Percentiles rank a stretch among this genome's conserved stretches.
These are phyloP conservation scores for Pseudocercospora crystallina DNA, from an alignment of 2,329 filamentous ascomycete species.

Conservation along the genomic window DNA sequence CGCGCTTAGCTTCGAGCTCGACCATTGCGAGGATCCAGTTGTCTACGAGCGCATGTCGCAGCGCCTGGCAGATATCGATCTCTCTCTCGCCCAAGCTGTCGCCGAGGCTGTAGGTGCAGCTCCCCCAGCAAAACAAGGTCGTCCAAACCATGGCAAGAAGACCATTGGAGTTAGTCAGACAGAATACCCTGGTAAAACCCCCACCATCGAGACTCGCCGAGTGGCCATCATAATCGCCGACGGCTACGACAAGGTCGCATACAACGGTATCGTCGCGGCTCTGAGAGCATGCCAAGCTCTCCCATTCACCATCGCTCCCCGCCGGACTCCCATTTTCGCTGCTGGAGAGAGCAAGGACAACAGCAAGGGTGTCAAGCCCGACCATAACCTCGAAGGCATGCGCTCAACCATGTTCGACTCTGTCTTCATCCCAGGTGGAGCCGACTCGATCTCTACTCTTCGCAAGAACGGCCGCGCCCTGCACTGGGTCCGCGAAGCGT, in stretches of 20 bases:
- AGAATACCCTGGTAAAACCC: slow-evolving; percentile 62
- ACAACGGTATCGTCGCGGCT: slow-evolving; percentile 64
- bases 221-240: slow-evolving; percentile 76
- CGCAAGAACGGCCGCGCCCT: slow-evolving; percentile 68
- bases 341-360: slow-evolving; percentile 56
- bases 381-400: slow-evolving; percentile 78
- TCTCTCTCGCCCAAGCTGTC: slow-evolving; percentile 66
- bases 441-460: slow-evolving; percentile 61
- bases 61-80: slow-evolving; percentile 70
- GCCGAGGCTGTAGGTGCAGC: slow-evolving; percentile 68
- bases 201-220: slow-evolving; percentile 69
- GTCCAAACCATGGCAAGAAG: slow-evolving; percentile 65
- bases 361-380: slow-evolving; percentile 60
- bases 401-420: slow-evolving; percentile 80
- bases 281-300: slow-evolving; percentile 63
- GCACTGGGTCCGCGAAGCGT: slow-evolving; percentile 77
- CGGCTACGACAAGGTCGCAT: slow-evolving; percentile 68
- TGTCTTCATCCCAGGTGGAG: slow-evolving; percentile 72
- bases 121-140: slow-evolving; percentile 53
- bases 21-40: slow-evolving; percentile 76
- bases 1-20: slow-evolving; percentile 69
- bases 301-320: slow-evolving; percentile 70
- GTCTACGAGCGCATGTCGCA: slow-evolving; percentile 71
- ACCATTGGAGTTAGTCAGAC: slow-evolving; percentile 68
- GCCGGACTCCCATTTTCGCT: slow-evolving; percentile 65